Conservation (phyloP, 768 basidiomycete species). For the Boletus pseudo-olivaceus region DNA sequence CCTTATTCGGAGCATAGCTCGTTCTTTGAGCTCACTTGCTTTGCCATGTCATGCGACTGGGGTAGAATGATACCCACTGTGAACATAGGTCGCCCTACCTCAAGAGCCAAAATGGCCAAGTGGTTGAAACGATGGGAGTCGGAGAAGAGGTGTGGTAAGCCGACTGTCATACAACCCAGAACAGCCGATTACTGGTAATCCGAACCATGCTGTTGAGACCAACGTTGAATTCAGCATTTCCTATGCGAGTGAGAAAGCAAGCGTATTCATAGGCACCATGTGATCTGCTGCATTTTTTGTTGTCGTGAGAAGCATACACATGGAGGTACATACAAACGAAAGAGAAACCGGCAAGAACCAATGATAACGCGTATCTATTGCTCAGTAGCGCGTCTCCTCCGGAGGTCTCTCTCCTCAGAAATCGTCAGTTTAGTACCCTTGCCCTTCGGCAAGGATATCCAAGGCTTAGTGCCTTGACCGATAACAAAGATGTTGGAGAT, state of each 20-base stretch:
- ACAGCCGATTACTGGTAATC: constrained; percentile 46
- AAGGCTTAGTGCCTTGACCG: constrained; percentile 92
- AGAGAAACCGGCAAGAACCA: constrained; percentile 1
- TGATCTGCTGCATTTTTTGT: constrained; percentile 19
- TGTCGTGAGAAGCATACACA: constrained; percentile 18
- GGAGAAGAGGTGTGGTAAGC: constrained; percentile 60
- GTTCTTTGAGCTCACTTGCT: constrained; percentile 93
- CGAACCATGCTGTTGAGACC: background rate
- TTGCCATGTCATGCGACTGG: constrained; percentile 86
- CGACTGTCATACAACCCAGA: constrained; percentile 35
- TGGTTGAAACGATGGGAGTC: constrained; percentile 91
- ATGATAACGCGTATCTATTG: constrained; percentile 41
- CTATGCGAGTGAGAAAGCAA: background rate
- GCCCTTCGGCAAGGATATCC: constrained; percentile 95
- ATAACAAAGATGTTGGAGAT: constrained; percentile 98
- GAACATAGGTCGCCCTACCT: constrained; percentile 71
- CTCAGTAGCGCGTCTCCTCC: constrained; percentile 78
- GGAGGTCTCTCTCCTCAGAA: constrained; percentile 91
- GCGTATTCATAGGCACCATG: constrained; percentile 16
- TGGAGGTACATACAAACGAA: constrained; percentile 14
- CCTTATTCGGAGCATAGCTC: constrained; percentile 96
- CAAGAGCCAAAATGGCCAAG: constrained; percentile 79
- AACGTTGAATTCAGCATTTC: too few relatives aligned
- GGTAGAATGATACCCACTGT: constrained; percentile 93
- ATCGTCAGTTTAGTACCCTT: constrained; percentile 98